Base-by-base conservation (phyloP, 164 flowering plant genomes). In the Brasenia schreberi region DNA sequence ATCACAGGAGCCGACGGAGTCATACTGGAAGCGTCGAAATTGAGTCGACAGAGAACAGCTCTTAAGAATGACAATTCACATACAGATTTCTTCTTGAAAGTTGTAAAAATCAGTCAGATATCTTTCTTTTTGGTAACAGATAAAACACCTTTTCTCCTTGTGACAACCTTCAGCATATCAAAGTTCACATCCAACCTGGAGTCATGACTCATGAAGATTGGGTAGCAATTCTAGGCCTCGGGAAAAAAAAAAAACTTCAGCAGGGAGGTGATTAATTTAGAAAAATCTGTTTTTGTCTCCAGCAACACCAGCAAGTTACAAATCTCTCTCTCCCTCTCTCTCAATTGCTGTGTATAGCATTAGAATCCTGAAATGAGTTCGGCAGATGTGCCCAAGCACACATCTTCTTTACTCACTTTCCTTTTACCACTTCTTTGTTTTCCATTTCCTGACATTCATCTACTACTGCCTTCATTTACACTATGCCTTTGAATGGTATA, bases 1-100 rank as follows among this genome's bases (percentile, higher is more conserved):
- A 85, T 68, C 80, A 87, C 18, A 83, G 86, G 73, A 82, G 70
- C 74, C 73, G 84, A 72, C 82, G 74, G 78, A 89, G 83, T 74
- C 86, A 84, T 4, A 76, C 88, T 49, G 71, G 76, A 17, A 89
- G 92, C 81, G 76, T 84, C 83, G 96, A 89, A 75, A 59, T 78
- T 63, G 87, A 82, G 39, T 74, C 83, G 58, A 58, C 75, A 72
- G 81, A 73, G 70, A 84, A 83, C 19, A 67, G 53, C 27, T n/a
- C 62, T 5, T 49, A 49, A 49, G 9, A 6, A 49, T 49, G 56
- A 9, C 56, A 49, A 49, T 9, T 9, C 16, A 7, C 12, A 49
- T 45, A 2, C 12, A 9, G 56, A 49, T 49, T 49, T 49, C 12
- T 49, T 14, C 10, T 49, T 14, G 16, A 49, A 49, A 49, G 56